phyloP scores from a whole-genome alignment of 2,329 filamentous ascomycete genomes.

The Lachnum nothofagi region DNA sequence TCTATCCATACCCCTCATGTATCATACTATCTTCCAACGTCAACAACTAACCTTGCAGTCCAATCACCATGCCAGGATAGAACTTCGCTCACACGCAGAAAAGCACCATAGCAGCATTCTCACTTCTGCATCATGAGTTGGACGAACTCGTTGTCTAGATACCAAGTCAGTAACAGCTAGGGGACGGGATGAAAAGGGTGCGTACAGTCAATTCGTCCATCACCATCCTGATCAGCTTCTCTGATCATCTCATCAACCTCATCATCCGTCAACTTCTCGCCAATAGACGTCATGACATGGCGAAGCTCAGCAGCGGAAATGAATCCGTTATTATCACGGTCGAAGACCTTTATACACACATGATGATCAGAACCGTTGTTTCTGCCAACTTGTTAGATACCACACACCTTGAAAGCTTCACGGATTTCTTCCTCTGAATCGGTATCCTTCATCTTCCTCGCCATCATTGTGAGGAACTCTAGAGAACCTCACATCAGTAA shows the following conservation, averaged over 20 bases:
- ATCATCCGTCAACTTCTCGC: constrained; percentile 84
- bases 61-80: constrained; percentile 15
- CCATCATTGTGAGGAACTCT: constrained; percentile 94
- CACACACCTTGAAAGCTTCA: constrained; percentile 73
- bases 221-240: constrained; percentile 83
- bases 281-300: constrained; percentile 88
- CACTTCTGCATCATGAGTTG: constrained; percentile 97
- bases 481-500: constrained; percentile 24
- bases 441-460: constrained; percentile 89
- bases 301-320: constrained; percentile 84
- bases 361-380: constrained; percentile 9
- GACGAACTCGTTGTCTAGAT: constrained; percentile 80
- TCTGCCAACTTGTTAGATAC: neutral
- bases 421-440: constrained; percentile 88
- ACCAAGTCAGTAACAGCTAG: constrained; percentile 24
- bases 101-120: constrained; percentile 11
- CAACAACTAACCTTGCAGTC: constrained; percentile 8
- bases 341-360: constrained; percentile 55
- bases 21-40: constrained; percentile 6
- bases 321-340: constrained; percentile 87
- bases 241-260: constrained; percentile 93
- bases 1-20: constrained; percentile 11
- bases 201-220: constrained; percentile 83
- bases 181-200: constrained; percentile 7
- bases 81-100: constrained; percentile 17